Evolutionary conservation across 208 protist genomes (phyloP), one percentile per base, ranked within the genome.

Genomic region (Angomonas desouzai): DNA sequence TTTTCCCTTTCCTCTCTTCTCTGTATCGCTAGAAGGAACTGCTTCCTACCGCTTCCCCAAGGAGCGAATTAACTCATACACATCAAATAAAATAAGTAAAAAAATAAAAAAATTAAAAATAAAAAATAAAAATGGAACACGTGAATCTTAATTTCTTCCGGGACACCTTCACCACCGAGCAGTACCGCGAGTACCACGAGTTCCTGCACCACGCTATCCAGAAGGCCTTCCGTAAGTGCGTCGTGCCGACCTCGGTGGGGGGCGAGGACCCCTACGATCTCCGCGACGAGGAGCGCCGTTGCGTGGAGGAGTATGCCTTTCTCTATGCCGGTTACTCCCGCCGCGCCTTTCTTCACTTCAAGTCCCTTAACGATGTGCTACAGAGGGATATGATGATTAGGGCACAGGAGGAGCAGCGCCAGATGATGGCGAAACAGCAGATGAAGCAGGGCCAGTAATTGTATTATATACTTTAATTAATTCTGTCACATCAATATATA

Each of bases 271-370:
- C 53, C 20, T 85, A 78, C 56, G 70, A 79, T 29, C 66, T 89
- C 10, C 74, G 62, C 1, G 45, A 55, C 3, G 85, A 92, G 67
- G 83, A 92, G 67, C 73, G 79, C 27, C 55, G 66, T 18, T 94
- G 89, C 62, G 85, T 92, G 28, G 81, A 90, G 59, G 85, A 94
- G 74, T 94, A 85, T 59, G 81, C 89, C 10, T 61, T 87, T 29
- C 72, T 94, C 11, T 92, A 94, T 67, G 75, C 83, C 30, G 66
- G 69, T 3, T 92, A 76, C 57, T 67, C 68, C 34, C 85, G 87
- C 62, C 80, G 79, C 27, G 71, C 65, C 20, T 92, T 88, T 49
- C 40, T 81, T 3, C 81, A 92, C 18, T 88, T 85, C 48, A 78
- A 62, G 40, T 74, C 66, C 28, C 72, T 94, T 11, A 92, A 91